Percentiles rank a stretch among this genome's conserved stretches.
phyloP scores from a whole-genome alignment of 2,329 filamentous ascomycete species.

The Curvularia hawaiiensis region DNA sequence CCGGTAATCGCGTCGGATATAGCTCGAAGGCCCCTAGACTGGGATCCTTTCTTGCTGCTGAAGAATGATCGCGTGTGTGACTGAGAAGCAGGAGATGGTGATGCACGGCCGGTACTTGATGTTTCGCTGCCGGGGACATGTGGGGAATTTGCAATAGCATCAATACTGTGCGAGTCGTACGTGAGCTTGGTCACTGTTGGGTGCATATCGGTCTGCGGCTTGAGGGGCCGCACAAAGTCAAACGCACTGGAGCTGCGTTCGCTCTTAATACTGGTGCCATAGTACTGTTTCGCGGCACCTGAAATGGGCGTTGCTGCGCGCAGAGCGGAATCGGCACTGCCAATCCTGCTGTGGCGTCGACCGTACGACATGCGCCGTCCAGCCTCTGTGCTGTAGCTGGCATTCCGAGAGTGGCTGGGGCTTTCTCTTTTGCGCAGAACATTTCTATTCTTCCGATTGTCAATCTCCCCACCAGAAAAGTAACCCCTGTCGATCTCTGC shows the following conservation, averaged over 20 bases:
- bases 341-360: constrained; percentile 73
- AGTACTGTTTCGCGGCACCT: constrained; percentile 72
- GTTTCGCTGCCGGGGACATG: constrained; percentile 53
- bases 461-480: constrained; percentile 86
- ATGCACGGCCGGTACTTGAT: constrained; percentile 54
- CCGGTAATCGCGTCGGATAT: constrained; percentile 75
- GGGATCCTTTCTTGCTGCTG: constrained; percentile 39
- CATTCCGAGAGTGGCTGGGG: constrained; percentile 68
- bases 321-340: constrained; percentile 76
- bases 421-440: constrained; percentile 75
- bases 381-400: constrained; percentile 69
- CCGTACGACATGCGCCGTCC: constrained; percentile 67
- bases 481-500: constrained; percentile 83
- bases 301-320: constrained; percentile 61
- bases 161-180: constrained; percentile 55
- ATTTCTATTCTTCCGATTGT: constrained; percentile 72
- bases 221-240: constrained; percentile 48
- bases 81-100: constrained; percentile 48
- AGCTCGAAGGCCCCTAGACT: constrained; percentile 75
- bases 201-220: constrained; percentile 50
- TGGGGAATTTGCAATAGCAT: constrained; percentile 50
- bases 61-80: constrained; percentile 45
- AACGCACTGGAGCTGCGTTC: constrained; percentile 56
- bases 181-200: constrained; percentile 64
- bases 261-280: constrained; percentile 54